Base-by-base conservation (phyloP, 768 basidiomycete species). In the Phanerochaete sordida region DNA sequence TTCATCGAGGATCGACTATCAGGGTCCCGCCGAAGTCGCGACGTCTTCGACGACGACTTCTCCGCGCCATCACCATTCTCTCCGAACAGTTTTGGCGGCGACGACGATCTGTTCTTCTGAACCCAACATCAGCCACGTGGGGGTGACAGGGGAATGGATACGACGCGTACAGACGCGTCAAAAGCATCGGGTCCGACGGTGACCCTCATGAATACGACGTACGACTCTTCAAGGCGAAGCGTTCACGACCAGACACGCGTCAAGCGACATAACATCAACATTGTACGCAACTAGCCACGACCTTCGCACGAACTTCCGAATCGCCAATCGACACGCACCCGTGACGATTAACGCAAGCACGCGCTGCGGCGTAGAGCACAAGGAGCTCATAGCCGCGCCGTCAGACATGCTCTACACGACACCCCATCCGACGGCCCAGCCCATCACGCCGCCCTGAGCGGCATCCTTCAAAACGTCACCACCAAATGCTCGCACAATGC, bases 1-100 rank as follows among this genome's bases (percentile, higher is more conserved):
- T 60, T 61, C 45, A 61, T 68, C 47, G 69, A 70, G 63, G 60
- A 60, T 63, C 60, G 62, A 52, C 52, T 70, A 39, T 64, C 69
- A 15, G 28, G 47, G 35, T 30, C 47, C 2, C 46, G 59, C 26
- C 37, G 59, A 12, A 59, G 47, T 39, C 27, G 33, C 47, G 58
- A 61, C 37, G 63, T 56, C 21, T 68, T 65, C 39, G 65, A 62
- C 39, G 66, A 68, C 30, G 60, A 58, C 19, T 27, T 19, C 35
- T 54, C 35, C 24, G 13, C 35, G 13, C 19, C 33, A 23, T 24
- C 53, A n/a, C 56, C 54, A 16, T 35, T 15, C 1, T 60, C 28
- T 19, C 35, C 53, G 28, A 31, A 45, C 47, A 60, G 21, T 27
- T 46, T 49, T 15, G 27, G 28, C 45, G 35, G 52, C 50, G 56